These are phyloP conservation scores for Coemansia sp. DNA, from an alignment of 192 early-diverging fungal species.

Conservation along the genomic window DNA sequence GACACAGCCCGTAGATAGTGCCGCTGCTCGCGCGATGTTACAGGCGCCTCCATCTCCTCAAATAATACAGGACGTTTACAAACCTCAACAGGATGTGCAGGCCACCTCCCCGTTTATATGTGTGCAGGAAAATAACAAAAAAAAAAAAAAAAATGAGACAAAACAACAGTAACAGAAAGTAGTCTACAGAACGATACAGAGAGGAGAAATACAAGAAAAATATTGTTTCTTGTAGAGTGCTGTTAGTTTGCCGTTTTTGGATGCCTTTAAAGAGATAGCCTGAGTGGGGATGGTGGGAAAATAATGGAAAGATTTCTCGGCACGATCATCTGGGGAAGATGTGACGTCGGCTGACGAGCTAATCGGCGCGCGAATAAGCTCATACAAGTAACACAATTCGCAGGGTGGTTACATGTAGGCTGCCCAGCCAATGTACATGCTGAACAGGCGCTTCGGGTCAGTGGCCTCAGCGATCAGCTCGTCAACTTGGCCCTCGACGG, in stretches of 20 bases:
- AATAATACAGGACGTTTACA: not conserved
- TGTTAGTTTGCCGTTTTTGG: not conserved
- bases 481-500: conserved; percentile 78
- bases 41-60: not conserved
- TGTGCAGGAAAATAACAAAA: not conserved
- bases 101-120: not conserved
- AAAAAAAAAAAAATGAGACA: not conserved
- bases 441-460: conserved; percentile 61
- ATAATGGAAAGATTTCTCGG: not conserved
- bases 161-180: not conserved
- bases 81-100: not conserved
- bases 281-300: not conserved
- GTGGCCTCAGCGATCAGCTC: conserved; percentile 79
- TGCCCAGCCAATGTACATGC: conserved; percentile 86
- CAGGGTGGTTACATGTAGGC: conserved; percentile 38
- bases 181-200: not conserved
- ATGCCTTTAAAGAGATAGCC: not conserved
- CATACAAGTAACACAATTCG: not conserved
- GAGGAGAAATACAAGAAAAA: not conserved
- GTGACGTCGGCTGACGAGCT: not conserved
- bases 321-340: not conserved
- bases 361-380: not conserved
- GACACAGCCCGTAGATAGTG: conserved; percentile 45
- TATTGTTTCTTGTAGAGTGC: not conserved
- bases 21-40: conserved; percentile 31